Evolutionary conservation across 2,329 filamentous ascomycete genomes (phyloP).

Genomic region (Colletotrichum filicis): DNA sequence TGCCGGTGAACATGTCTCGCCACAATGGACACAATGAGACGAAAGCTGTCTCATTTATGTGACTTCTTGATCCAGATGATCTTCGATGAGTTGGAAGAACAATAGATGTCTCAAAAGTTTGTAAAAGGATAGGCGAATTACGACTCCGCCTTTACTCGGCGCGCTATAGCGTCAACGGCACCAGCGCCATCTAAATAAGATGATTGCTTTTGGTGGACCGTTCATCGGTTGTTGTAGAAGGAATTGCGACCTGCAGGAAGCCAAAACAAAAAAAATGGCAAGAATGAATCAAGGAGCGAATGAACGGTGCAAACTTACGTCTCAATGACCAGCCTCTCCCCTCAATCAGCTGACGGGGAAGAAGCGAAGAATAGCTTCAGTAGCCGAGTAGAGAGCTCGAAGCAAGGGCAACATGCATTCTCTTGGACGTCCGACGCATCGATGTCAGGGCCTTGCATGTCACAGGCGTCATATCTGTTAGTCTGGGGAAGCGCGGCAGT

Average conservation of each 20-base stretch:
- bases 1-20: not conserved
- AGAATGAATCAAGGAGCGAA: not conserved
- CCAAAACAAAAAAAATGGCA: slow-evolving; percentile 21
- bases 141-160: not conserved
- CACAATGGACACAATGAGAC: not conserved
- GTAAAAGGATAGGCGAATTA: not conserved
- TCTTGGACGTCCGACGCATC: not conserved
- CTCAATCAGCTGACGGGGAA: not conserved
- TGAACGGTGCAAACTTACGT: not conserved
- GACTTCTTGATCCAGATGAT: not conserved
- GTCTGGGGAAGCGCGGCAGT: not conserved
- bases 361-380: not conserved
- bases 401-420: not conserved
- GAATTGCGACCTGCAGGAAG: slow-evolving; percentile 14
- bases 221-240: not conserved
- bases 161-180: not conserved
- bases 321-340: not conserved
- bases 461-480: not conserved
- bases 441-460: not conserved
- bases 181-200: not conserved
- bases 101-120: not conserved
- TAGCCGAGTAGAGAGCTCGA: not conserved
- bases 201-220: slow-evolving; percentile 9
- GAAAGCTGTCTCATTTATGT: not conserved
- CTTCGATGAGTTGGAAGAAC: not conserved